A percentile compares a stretch with the other conserved stretches of the same genome.
Evolutionary conservation across 2,329 filamentous ascomycete species (phyloP).

Genomic region (Calycina herbarum): DNA sequence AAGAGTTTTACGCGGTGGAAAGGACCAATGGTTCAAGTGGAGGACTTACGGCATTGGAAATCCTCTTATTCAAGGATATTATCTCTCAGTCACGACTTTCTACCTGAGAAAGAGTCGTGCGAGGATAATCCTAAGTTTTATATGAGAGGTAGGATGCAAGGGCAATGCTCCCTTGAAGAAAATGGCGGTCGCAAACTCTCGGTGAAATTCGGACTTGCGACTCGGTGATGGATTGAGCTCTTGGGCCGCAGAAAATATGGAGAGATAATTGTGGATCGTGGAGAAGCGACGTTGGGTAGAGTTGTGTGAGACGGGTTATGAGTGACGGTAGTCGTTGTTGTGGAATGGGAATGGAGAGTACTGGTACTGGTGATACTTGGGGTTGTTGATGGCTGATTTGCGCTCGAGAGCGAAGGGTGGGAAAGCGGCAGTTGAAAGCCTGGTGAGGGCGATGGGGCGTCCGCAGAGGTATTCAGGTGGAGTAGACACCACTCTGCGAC

Average conservation of each 20-base stretch:
- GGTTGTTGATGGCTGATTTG: background rate
- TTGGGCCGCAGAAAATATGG: background rate
- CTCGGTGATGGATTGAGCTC: background rate
- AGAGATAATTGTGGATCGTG: background rate
- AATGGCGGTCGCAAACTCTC: slow-evolving; percentile 2
- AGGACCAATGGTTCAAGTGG: background rate
- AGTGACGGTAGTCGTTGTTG: background rate
- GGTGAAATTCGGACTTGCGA: background rate
- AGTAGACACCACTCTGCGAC: background rate
- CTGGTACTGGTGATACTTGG: background rate
- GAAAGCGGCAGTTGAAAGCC: background rate
- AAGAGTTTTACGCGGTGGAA: background rate
- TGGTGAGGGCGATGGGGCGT: background rate
- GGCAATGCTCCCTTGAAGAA: slow-evolving; percentile 16
- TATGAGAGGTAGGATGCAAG: slow-evolving; percentile 19
- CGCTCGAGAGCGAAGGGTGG: background rate
- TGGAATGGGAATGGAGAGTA: background rate
- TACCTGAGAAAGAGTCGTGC: slow-evolving; percentile 37
- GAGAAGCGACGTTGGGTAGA: background rate
- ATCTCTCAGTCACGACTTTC: slow-evolving; percentile 37
- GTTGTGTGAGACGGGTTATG: background rate
- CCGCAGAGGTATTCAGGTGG: background rate
- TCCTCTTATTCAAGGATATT: slow-evolving; percentile 28
- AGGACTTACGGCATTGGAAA: slow-evolving; percentile 29
- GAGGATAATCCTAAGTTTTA: slow-evolving; percentile 33